Base-by-base conservation (phyloP, 2,329 filamentous ascomycete genomes). In the Xylariaceae sp. region DNA sequence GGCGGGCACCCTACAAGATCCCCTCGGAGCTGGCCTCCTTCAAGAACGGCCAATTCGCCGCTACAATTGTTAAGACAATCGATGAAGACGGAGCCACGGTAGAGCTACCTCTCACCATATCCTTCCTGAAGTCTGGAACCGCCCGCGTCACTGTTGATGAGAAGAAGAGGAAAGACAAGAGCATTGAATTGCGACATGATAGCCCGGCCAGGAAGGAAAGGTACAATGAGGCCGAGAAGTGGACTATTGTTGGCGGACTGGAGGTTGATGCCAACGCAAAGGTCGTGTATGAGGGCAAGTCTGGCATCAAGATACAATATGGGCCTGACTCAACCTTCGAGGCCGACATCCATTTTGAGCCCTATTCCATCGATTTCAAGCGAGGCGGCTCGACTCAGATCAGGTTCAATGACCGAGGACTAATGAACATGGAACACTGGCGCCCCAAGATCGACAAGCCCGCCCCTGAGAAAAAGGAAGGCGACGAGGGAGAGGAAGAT, bases 381-480 rank as follows among this genome's bases (percentile, higher is more conserved):
- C 74, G 89, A 28, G 83, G 92, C 48, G 88, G 84, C 1, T 67
- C 75, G 45, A 81, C 81, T 0, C 87, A 96, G 40, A 71, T 98
- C 58, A 85, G 82, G 53, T 70, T 98, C 59, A 98, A 98, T 53
- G 80, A 89, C 46, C 77, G 82, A n/a, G 90, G 90, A 1, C 65
- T 93, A 42, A 58, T 98, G 58, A 98, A 96, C 52, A 63, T 96
- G 57, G 92, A 98, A 59, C 92, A 98, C 56, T 98, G 92, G 92
- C 72, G 92, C 40, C 72, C 82, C 27, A 94, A 94, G 71, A 62
- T 87, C 12, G 89, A 94, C 26, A 65, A 69, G 46, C 55, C 61
- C 7, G 53, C 52, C 38, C 53, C 58, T 2, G 65, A 70, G 43
- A 76, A 75, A 44, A 66, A 70, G 40, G 65, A 72, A 43, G 61